Evolutionary conservation across 2,329 filamentous ascomycete species (phyloP), one percentile per base, ranked within the genome.

Genomic region (Trichoderma breve): DNA sequence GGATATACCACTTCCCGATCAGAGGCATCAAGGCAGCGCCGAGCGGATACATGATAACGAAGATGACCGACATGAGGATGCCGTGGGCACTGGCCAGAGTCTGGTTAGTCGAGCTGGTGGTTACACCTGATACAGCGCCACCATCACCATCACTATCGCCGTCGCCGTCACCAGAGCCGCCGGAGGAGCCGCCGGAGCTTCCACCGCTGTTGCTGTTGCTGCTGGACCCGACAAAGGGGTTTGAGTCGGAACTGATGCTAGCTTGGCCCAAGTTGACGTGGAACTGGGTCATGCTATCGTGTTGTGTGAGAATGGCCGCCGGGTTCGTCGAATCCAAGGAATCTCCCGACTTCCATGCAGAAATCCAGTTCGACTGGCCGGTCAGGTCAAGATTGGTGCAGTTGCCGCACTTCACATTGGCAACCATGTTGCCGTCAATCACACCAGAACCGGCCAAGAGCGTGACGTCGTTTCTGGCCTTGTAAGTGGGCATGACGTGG

Each of bases 21-120:
- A 91, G 73, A 3, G 89, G 87, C 86, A 91, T 90, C 53, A 90
- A 77, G 4, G 89, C 81, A 9, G 89, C 84, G 6, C 89, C 90
- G 3, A 90, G 74, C 1, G 90, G 90, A 74, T 90, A 91, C 26
- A 90, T 80, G 14, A 87, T 76, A 4, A 87, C 84, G 74, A 91
- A 89, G 21, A 87, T 86, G 60, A 91, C 77, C 30, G 85, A 84
- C 88, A 91, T 89, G 76, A 91, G 81, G 74, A 89, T 83, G 63
- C 89, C 90, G 73, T 91, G 89, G 0, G 85, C 79, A 6, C 83
- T 77, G 18, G 84, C 62, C 9, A 83, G 76, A 4, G 76, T 77
- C 12, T 77, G 73, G 64, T 69, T 78, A 11, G 73, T 74, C n/a
- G 73, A 72, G 60, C 75, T 67, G 18, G 64, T 76, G 30, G 74